These are phyloP conservation scores for Magnusiomyces tetraspermus DNA, from an alignment of 1,139 yeast species.

Conservation along the genomic window DNA sequence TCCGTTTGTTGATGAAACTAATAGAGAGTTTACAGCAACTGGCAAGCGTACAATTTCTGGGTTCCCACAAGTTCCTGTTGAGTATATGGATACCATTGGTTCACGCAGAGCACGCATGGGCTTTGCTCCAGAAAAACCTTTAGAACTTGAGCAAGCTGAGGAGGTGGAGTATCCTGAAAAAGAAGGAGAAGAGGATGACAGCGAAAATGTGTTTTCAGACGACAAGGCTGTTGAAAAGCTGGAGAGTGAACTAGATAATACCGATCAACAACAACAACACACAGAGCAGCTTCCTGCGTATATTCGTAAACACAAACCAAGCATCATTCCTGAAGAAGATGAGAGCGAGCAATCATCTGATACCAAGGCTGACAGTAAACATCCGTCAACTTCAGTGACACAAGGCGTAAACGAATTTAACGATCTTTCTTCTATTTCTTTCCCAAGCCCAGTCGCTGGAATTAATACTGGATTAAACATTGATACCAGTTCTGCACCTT, in stretches of 20 bases:
- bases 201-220: background rate
- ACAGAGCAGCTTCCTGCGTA: background rate
- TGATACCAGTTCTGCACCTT: too few species aligned
- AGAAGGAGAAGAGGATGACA: background rate
- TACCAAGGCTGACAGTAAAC: too few species aligned
- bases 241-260: background rate
- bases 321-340: conserved; percentile 12
- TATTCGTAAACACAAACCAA: background rate
- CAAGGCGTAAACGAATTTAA: background rate
- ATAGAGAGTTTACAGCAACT: background rate
- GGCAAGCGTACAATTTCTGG: background rate
- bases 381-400: too few species aligned
- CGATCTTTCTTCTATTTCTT: background rate
- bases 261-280: background rate
- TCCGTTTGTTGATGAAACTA: background rate
- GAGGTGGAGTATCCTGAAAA: too few species aligned
- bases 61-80: background rate
- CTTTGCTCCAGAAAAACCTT: background rate
- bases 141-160: background rate
- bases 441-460: background rate
- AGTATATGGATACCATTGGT: background rate
- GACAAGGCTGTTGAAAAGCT: background rate
- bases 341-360: too few species aligned
- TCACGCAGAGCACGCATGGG: conserved; percentile 4
- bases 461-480: too few species aligned